Percentiles rank a stretch among this genome's conserved stretches.
Conservation (phyloP, 2,329 filamentous ascomycete genomes). For the Penicillium palitans region DNA sequence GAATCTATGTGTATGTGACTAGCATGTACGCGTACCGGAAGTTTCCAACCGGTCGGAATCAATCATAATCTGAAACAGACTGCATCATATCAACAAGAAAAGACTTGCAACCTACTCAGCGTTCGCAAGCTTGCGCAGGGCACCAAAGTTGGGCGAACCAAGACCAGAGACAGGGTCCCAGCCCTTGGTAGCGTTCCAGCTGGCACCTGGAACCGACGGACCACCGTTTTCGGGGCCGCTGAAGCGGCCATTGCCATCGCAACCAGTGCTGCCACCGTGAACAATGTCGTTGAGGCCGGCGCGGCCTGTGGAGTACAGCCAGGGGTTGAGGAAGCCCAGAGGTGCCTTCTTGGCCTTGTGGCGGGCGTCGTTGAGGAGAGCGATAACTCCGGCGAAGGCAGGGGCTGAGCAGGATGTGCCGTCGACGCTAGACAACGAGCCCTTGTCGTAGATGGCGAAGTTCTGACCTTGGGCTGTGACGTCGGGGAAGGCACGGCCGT, state of each 20-base stretch:
- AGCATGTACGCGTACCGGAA: background rate
- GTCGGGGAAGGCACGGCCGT: constrained; percentile 44
- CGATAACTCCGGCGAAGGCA: constrained; percentile 58
- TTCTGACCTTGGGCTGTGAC: constrained; percentile 41
- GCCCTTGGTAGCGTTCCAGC: constrained; percentile 51
- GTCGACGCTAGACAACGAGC: constrained; percentile 29
- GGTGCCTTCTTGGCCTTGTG: constrained; percentile 51
- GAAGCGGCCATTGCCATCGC: constrained; percentile 46
- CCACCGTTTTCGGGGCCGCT: constrained; percentile 40
- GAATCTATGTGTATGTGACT: constrained; percentile 7
- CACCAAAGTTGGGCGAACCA: constrained; percentile 8
- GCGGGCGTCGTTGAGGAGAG: constrained; percentile 63
- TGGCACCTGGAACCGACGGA: constrained; percentile 47
- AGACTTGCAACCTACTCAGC: background rate
- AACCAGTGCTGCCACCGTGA: constrained; percentile 49
- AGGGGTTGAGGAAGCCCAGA: constrained; percentile 62
- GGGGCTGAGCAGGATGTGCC: constrained; percentile 57
- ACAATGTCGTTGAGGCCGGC: constrained; percentile 51
- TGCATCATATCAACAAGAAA: background rate
- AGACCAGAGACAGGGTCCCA: constrained; percentile 46
- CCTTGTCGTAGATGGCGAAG: constrained; percentile 37
- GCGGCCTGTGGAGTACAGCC: constrained; percentile 53
- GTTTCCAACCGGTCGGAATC: background rate
- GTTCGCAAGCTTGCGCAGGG: constrained; percentile 3
- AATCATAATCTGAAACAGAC: background rate